A percentile compares a stretch with the other conserved stretches of the same genome.
These are phyloP conservation scores for Cenchrus fungigraminus DNA, from an alignment of 176 grass and related monocot genomes.

Conservation along the genomic window DNA sequence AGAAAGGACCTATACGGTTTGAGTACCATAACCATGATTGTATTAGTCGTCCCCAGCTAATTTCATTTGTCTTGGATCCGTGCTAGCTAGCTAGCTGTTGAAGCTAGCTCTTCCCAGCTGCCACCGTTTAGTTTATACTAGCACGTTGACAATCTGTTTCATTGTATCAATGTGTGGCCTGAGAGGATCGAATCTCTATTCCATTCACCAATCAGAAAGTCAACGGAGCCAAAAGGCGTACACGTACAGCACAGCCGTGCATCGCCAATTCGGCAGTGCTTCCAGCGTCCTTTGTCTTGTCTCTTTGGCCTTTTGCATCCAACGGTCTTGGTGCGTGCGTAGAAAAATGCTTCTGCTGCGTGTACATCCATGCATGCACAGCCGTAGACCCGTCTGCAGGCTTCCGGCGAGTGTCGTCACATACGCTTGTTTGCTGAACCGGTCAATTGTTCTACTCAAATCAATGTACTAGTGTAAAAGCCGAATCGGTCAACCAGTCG, in stretches of 20 bases:
- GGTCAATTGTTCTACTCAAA: background rate
- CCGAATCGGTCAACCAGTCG: background rate
- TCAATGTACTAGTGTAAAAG: background rate
- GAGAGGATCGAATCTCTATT: background rate
- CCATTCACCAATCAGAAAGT: background rate
- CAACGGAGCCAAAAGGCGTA: background rate
- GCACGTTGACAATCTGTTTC: background rate
- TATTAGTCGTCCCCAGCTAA: background rate
- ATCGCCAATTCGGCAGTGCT: too few relatives aligned
- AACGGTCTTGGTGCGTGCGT: background rate
- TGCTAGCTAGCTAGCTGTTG: too few relatives aligned
- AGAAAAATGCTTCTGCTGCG: background rate
- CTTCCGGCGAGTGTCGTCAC: too few relatives aligned
- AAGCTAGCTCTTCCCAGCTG: background rate
- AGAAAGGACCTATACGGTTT: background rate
- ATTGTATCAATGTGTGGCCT: too few relatives aligned
- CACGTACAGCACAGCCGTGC: too few relatives aligned
- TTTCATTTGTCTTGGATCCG: background rate
- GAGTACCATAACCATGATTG: background rate
- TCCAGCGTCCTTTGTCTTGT: background rate
- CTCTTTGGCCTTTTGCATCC: background rate
- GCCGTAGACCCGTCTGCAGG: background rate
- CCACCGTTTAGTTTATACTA: background rate
- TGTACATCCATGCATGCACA: too few relatives aligned
- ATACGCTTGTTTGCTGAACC: background rate